Base-by-base conservation (phyloP, 2,329 filamentous ascomycete species). In the Sphaceloma murrayae region DNA sequence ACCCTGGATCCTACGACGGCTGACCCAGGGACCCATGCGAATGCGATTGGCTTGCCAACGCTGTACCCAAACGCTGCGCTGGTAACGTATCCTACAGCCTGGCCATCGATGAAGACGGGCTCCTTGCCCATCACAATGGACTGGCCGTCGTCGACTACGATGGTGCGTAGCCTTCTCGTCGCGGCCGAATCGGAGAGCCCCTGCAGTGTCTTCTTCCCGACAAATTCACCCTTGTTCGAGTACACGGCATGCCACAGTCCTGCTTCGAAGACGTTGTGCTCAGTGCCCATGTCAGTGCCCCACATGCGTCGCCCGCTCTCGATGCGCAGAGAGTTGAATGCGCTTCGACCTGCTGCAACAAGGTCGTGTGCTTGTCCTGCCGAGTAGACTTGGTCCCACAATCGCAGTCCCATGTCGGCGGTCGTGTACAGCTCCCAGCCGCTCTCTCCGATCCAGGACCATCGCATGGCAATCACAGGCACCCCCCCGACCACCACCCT, bases 391-490 rank as follows among this genome's bases (percentile, higher is more conserved):
- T 64, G 62, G 49, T 80, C 75, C 77, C 77, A 80, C 0, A 80
- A 61, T 1, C 67, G 62, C 9, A 67, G 67, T 0, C 77, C 76
- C 30, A 73, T 68, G 18, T 80, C 77, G 0, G 77, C 72, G 24
- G 65, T 76, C 1, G 75, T 67, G 48, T 77, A 74, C 14, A 80
- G 67, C 54, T 80, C 77, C 74, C 75, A 80, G 1, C 77, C 77
- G 0, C 66, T 59, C 51, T 80, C 77, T 4, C 77, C 77, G 3
- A 80, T 72, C 40, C 73, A 76, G 0, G 76, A 80, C 27, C 77
- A 65, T 2, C 73, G 66, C 52, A 77, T 67, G 0, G 66, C 67
- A 0, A 65, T 71, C 2, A 77, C 73, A 0, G 77, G 76, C 10
- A 80, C 67, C 0, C 75, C 73, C 5, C 62, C 64, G 38, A 80